Evolutionary conservation across 148 eudicot genomes (phyloP), one percentile per base, ranked within the genome.

Genomic region (Oxyria digyna): DNA sequence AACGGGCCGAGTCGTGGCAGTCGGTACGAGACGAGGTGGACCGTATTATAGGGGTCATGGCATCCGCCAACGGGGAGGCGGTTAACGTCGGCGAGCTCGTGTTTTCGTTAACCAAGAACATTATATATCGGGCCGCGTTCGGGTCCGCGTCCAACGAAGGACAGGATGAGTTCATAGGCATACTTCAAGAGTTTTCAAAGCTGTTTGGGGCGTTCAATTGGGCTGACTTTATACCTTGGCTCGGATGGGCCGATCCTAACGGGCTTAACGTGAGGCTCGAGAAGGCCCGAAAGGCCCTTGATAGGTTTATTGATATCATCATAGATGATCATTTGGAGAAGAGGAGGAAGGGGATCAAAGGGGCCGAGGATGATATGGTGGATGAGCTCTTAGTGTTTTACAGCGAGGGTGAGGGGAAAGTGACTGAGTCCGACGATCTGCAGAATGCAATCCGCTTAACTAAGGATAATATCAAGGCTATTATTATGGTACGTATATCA

Each of bases 401-500:
- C 45, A 80, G 82, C 20, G 84, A 81, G 4, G 65, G 65, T 6
- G 89, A 87, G 66, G 73, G 78, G 0, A 88, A 82, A 64, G 85
- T 83, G 23, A 73, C 24, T 0, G 96, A 88, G 48, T 75, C 84
- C 0, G 96, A 86, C 7, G 96, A 90, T 81, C 67, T 88, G 31
- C 96, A 88, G 27, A 88, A 77, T 68, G 75, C 96, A 0, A 79
- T 94, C 70, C 78, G 50, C 27, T 91, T 93, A 50, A 90, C 95
- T 0, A 81, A 89, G 71, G 85, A 88, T 69, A 87, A 94, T 42
- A 94, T 90, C 75, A 90, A 94, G 76, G 98, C 90, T 23, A 94
- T 94, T 63, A 90, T 94, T 75, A 94, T 94, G 98, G 98, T 50
- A 33, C 14, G 65, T 59, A 27, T 29, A 55, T 10, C 6, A 26